Base-by-base conservation (phyloP, 2,329 filamentous ascomycete species). In the Curvularia sp. region DNA sequence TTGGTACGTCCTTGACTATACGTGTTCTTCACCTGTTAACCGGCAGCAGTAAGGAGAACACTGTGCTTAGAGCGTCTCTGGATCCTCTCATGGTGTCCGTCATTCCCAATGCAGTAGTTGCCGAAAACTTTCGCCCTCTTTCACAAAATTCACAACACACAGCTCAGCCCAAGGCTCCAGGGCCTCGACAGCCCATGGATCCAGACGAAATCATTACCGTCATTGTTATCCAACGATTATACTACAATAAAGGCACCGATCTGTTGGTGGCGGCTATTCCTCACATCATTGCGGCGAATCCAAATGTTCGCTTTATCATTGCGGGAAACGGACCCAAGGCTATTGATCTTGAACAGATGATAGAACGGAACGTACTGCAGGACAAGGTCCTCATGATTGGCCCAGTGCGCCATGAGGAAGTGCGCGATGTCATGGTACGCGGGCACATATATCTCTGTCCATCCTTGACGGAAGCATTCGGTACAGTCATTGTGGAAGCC, bases 231-330 rank as follows among this genome's bases (percentile, higher is more conserved):
- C 97, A 93, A 8, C 92, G 95, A 20, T 87, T 99, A 1, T 99
- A 98, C 79, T 98, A 98, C 79, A 99, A 99, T 79, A 99, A 99
- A 77, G 95, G 95, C 59, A 98, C 92, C 1, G 96, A 99, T 75
- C 86, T 99, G 0, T 85, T 99, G n/a, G 97, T 97, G 24, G 95
- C 94, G 10, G 92, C 93, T 4, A 96, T 99, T 53, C 95, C 95
- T 0, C 89, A 93, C 48, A 97, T 99, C 53, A 85, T 98, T 28
- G 90, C 92, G 49, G 87, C 88, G 13, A 91, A 99, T 74, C 90
- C 92, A 0, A 96, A 98, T 74, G 95, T 97, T 1, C 91, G 93
- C 57, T 99, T 99, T 78, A 92, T 99, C 71, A 97, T 99, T 66
- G 95, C 92, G 28, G 96, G 96, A 3, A 96, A 92, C 0, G 95